phyloP scores from a whole-genome alignment of 108 stramenopile species.

The Licmophora abbreviata region DNA sequence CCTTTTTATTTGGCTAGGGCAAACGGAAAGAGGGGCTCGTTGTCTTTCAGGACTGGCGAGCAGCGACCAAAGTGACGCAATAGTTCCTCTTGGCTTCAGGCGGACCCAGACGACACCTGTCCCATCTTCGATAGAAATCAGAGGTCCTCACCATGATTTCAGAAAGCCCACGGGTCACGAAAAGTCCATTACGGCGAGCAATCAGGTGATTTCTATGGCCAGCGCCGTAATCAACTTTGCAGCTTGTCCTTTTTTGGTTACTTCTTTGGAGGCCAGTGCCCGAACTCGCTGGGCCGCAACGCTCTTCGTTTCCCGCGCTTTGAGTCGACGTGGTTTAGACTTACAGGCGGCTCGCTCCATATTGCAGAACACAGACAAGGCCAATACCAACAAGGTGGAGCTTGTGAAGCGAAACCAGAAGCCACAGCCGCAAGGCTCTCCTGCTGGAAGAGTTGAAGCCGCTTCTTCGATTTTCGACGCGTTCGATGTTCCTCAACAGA shows the following conservation, averaged over 20 bases:
- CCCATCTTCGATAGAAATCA: neutral
- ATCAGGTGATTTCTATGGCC: slow-evolving; percentile 22
- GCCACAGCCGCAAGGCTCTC: neutral
- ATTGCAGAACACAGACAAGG: slow-evolving; percentile 16
- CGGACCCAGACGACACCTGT: neutral
- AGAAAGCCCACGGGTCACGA: neutral
- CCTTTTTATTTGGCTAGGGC: slow-evolving; percentile 56
- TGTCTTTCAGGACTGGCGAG: slow-evolving; percentile 30
- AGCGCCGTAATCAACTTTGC: slow-evolving; percentile 62
- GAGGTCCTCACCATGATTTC: no score
- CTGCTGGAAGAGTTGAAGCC: slow-evolving; percentile 5
- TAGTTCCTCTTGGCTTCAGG: neutral
- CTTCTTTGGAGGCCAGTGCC: slow-evolving; percentile 37
- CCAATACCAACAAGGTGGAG: slow-evolving; percentile 16
- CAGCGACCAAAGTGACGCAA: slow-evolving; percentile 8
- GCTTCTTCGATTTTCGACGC: slow-evolving; percentile 21
- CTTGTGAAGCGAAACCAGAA: slow-evolving; percentile 4
- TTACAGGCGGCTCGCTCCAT: slow-evolving; percentile 40
- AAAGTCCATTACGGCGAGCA: neutral
- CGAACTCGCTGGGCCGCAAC: slow-evolving; percentile 48
- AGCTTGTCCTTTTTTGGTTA: slow-evolving; percentile 51
- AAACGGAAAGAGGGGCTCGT: slow-evolving; percentile 26
- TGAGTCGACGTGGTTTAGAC: slow-evolving; percentile 54
- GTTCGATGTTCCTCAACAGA: slow-evolving; percentile 19
- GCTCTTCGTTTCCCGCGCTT: slow-evolving; percentile 37